phyloP scores from a whole-genome alignment of 768 basidiomycete genomes.

The Suillus bovinus region DNA sequence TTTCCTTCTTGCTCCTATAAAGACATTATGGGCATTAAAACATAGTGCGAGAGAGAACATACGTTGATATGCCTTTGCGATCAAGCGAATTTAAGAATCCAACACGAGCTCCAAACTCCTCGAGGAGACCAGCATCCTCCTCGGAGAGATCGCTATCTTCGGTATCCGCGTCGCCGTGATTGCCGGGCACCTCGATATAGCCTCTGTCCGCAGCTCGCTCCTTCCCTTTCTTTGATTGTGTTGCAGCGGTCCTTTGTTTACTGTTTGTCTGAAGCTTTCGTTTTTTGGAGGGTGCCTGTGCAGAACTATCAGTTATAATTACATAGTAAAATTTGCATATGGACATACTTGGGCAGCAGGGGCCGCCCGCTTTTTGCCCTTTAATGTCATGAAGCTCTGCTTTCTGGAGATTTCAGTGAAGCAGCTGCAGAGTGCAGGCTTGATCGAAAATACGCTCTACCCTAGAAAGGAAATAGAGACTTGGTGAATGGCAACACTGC shows the following conservation, averaged over 20 bases:
- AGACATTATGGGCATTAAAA: conserved; percentile 9
- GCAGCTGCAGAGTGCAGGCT: neutral
- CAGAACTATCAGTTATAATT: neutral
- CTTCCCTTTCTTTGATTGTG: conserved; percentile 49
- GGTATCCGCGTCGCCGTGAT: conserved; percentile 9
- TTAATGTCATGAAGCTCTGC: conserved; percentile 27
- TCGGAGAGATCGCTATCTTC: conserved; percentile 56
- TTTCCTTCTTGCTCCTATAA: conserved; percentile 83
- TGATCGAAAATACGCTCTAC: neutral
- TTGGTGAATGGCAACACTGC: conserved; percentile 2
- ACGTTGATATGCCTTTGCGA: conserved; percentile 80
- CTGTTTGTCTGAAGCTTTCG: conserved; percentile 48
- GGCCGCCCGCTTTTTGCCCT: conserved; percentile 35
- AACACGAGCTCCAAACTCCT: conserved; percentile 60
- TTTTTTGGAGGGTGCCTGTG: conserved; percentile 54
- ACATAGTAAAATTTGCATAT: neutral
- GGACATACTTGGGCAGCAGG: conserved; percentile 30
- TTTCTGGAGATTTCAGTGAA: neutral
- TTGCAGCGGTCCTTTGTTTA: conserved; percentile 21
- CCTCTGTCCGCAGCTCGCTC: conserved; percentile 60
- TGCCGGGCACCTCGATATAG: conserved; percentile 60
- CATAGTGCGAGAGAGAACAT: conserved; percentile 22
- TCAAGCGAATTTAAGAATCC: conserved; percentile 75
- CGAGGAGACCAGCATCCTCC: conserved; percentile 65
- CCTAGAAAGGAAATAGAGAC: conserved; percentile 1